phyloP scores from a whole-genome alignment of 2,329 filamentous ascomycete species.

The Fusarium sp. region DNA sequence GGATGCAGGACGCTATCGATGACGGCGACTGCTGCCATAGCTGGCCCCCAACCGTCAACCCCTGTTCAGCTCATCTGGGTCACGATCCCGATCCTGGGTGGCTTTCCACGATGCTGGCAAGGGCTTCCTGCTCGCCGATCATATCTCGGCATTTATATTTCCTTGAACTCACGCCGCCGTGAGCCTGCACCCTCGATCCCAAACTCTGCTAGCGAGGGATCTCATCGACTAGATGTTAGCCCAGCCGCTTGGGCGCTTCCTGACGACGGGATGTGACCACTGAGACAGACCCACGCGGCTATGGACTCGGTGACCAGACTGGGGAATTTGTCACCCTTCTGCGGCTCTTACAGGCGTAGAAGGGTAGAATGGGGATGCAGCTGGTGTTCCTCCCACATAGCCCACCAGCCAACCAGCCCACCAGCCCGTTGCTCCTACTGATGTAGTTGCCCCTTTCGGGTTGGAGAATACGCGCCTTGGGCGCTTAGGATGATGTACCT shows the following conservation, averaged over 20 bases:
- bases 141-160: background rate
- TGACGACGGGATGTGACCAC: background rate
- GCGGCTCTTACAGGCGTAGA: background rate
- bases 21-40: background rate
- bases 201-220: background rate
- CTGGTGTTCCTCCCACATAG: background rate
- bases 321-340: constrained; percentile 9
- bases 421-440: background rate
- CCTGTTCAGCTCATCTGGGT: background rate
- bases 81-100: background rate
- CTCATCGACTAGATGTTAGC: background rate
- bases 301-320: background rate
- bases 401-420: background rate
- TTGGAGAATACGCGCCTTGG: background rate
- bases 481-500: background rate
- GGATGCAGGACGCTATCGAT: background rate
- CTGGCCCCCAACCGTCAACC: background rate
- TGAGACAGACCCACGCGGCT: constrained; percentile 30
- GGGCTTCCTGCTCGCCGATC: background rate
- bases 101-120: background rate
- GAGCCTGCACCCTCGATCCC: background rate
- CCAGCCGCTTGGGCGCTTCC: background rate
- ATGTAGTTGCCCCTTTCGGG: background rate
- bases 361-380: background rate
- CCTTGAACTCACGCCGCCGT: background rate